Evolutionary conservation across 345 rosid genomes (phyloP).

Genomic region (Linum trigynum): DNA sequence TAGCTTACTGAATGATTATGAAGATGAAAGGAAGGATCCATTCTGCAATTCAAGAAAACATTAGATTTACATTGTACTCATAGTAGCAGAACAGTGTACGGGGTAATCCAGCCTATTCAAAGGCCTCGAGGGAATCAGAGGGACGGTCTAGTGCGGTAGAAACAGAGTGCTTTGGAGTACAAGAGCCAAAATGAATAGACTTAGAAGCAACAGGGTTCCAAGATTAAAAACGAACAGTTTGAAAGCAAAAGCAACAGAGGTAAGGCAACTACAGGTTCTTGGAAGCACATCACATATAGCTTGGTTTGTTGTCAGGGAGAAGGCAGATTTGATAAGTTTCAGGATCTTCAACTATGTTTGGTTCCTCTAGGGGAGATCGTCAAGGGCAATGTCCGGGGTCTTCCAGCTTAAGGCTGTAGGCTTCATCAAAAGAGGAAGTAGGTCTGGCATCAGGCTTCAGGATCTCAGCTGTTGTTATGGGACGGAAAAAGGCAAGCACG

Average conservation of each 20-base stretch:
- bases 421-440: constrained; percentile 70
- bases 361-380: constrained; percentile 66
- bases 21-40: constrained; percentile 2
- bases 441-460: constrained; percentile 90
- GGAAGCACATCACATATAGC: constrained; percentile 37
- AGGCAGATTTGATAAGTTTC: constrained; percentile 35
- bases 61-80: constrained; percentile 7
- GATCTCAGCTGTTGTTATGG: constrained; percentile 83
- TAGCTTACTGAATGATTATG: constrained; percentile 3
- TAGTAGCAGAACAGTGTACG: constrained; percentile 8
- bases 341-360: constrained; percentile 43
- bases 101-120: background rate
- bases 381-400: constrained; percentile 84
- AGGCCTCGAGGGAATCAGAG: background rate
- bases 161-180: constrained; percentile 21
- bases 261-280: constrained; percentile 47
- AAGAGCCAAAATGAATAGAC: constrained; percentile 14
- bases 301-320: constrained; percentile 60
- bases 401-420: constrained; percentile 70
- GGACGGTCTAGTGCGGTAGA: background rate
- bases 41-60: constrained; percentile 13
- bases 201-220: constrained; percentile 26
- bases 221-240: constrained; percentile 9
- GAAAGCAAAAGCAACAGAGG: constrained; percentile 30
- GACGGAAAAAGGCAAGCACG: constrained; percentile 65